Evolutionary conservation across 495 filamentous ascomycete genomes (phyloP).

Genomic region (Melanomma pulvis-pyrius): DNA sequence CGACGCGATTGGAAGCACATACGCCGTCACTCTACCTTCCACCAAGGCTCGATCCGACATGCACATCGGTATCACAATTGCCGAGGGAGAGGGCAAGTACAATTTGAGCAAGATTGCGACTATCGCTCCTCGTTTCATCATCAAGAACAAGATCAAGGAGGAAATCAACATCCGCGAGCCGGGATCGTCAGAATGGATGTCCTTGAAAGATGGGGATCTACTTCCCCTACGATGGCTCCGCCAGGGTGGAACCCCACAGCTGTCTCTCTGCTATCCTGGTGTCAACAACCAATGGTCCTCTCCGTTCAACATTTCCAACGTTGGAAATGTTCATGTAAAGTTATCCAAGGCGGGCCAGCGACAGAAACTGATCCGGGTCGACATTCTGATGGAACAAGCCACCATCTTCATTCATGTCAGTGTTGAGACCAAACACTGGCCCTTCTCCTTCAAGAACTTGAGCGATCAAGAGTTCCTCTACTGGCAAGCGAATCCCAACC

Average conservation of each 20-base stretch:
- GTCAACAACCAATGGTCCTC: constrained; percentile 98
- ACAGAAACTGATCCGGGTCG: constrained; percentile 83
- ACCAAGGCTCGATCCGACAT: constrained; percentile 73
- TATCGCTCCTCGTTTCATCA: constrained; percentile 86
- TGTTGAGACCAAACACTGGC: constrained; percentile 91
- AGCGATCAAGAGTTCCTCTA: constrained; percentile 95
- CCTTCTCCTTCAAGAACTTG: constrained; percentile 97
- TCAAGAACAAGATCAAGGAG: constrained; percentile 90
- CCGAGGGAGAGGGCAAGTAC: constrained; percentile 94
- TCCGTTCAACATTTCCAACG: constrained; percentile 92
- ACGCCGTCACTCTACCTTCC: constrained; percentile 80
- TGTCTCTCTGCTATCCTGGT: constrained; percentile 90
- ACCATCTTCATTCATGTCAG: constrained; percentile 92
- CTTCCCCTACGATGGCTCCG: constrained; percentile 86
- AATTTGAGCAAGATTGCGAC: constrained; percentile 94
- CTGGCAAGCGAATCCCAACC: constrained; percentile 77
- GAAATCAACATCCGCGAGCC: constrained; percentile 88
- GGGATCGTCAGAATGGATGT: constrained; percentile 77
- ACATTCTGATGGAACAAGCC: constrained; percentile 85
- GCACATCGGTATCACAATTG: constrained; percentile 84
- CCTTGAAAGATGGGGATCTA: constrained; percentile 72
- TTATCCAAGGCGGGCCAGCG: constrained; percentile 86
- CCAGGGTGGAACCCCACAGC: constrained; percentile 75
- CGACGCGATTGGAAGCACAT: constrained; percentile 93
- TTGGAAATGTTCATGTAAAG: constrained; percentile 90